These are phyloP conservation scores for Camellia japonica DNA, from an alignment of 148 eudicot genomes.

Conservation along the genomic window DNA sequence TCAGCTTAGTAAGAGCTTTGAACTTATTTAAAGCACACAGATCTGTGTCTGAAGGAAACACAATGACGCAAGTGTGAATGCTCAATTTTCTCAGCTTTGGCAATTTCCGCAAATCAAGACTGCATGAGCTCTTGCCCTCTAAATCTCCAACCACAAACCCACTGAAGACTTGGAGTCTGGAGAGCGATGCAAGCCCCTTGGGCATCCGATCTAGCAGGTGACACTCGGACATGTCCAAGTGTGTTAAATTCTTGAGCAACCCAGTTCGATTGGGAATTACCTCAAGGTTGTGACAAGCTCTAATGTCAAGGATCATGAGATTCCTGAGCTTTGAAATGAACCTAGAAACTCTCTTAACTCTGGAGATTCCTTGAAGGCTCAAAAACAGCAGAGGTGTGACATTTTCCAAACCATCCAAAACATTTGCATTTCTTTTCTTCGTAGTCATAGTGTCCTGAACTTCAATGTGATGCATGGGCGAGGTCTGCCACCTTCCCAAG, in stretches of 20 bases:
- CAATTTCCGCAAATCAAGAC: slow-evolving; percentile 29
- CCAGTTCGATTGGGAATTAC: slow-evolving; percentile 36
- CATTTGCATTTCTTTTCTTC: slow-evolving; percentile 16
- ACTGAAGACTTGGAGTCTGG: slow-evolving; percentile 39
- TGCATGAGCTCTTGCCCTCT: slow-evolving; percentile 18
- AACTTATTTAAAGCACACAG: slow-evolving; percentile 7
- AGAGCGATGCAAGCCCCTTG: slow-evolving; percentile 29
- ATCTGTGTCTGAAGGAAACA: slow-evolving; percentile 15
- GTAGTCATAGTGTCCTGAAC: slow-evolving; percentile 20
- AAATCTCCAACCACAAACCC: slow-evolving; percentile 42
- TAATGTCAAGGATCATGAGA: slow-evolving; percentile 41
- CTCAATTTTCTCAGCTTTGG: slow-evolving; percentile 33
- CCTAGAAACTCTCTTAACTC: slow-evolving; percentile 31
- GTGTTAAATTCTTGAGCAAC: slow-evolving; percentile 41
- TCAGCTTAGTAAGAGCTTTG: slow-evolving; percentile 25
- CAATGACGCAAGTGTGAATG: slow-evolving; percentile 28
- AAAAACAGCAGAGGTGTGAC: slow-evolving; percentile 31
- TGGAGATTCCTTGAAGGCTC: slow-evolving; percentile 54
- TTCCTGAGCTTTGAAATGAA: slow-evolving; percentile 31
- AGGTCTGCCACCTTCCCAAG: slow-evolving; percentile 51
- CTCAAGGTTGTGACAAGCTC: slow-evolving; percentile 51
- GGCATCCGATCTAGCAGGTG: slow-evolving; percentile 45
- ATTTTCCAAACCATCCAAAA: slow-evolving; percentile 26
- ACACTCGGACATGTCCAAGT: slow-evolving; percentile 56
- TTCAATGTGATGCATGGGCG: slow-evolving; percentile 37